phyloP scores from a whole-genome alignment of 768 basidiomycete genomes.

The Panellus pusillus region DNA sequence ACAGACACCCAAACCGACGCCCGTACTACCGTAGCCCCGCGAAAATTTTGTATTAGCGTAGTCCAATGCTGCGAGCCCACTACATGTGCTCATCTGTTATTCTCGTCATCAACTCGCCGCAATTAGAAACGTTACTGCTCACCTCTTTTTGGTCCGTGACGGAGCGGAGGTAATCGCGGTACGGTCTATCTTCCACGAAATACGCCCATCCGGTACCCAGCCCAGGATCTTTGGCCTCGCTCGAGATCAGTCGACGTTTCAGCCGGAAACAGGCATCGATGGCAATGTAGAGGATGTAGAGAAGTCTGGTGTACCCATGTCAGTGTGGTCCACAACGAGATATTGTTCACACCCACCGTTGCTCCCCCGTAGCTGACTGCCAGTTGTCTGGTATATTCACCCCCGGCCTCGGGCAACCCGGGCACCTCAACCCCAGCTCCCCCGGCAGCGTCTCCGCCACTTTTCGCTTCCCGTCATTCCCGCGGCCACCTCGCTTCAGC shows the following conservation, averaged over 20 bases:
- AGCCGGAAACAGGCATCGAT: background rate
- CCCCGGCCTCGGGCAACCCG: background rate
- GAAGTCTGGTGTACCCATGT: too few relatives aligned
- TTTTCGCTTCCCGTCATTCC: background rate
- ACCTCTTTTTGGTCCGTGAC: background rate
- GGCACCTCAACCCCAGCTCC: background rate
- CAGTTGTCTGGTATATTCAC: background rate
- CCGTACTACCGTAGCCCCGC: slow-evolving; percentile 22
- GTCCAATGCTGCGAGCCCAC: slow-evolving; percentile 23
- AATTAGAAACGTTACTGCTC: slow-evolving; percentile 11
- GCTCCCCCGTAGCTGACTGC: background rate
- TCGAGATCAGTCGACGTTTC: background rate
- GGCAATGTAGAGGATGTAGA: background rate
- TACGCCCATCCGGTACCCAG: background rate
- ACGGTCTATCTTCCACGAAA: background rate
- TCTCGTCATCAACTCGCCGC: background rate
- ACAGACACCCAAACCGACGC: slow-evolving; percentile 8
- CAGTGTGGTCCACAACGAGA: background rate
- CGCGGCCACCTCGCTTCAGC: background rate
- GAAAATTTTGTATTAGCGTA: slow-evolving; percentile 11
- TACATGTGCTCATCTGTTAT: slow-evolving; percentile 24
- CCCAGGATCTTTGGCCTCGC: background rate
- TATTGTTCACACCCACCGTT: background rate
- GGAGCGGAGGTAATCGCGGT: background rate
- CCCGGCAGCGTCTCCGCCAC: background rate